phyloP scores from a whole-genome alignment of 2,329 filamentous ascomycete genomes.

The Sarocladiaceae sp. region DNA sequence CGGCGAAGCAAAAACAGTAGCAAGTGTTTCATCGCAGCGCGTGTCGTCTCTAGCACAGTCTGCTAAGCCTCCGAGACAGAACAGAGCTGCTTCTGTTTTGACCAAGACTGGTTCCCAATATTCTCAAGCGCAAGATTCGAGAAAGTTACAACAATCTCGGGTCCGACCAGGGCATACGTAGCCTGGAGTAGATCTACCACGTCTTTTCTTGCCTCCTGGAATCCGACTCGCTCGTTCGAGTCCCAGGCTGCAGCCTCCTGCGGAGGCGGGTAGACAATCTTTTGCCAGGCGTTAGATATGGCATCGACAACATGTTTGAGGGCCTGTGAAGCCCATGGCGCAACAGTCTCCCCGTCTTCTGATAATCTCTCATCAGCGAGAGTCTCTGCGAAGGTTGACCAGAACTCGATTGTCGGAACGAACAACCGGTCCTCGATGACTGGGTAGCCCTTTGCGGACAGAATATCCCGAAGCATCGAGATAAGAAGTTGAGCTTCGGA shows the following conservation, averaged over 20 bases:
- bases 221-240: conserved; percentile 61
- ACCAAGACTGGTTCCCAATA: conserved; percentile 48
- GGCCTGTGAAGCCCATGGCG: conserved; percentile 55
- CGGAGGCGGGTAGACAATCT: conserved; percentile 62
- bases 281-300: conserved; percentile 63
- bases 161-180: conserved; percentile 59
- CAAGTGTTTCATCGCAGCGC: conserved; percentile 55
- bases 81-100: conserved; percentile 57
- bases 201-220: conserved; percentile 71
- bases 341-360: conserved; percentile 40
- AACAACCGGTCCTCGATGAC: conserved; percentile 73
- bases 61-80: conserved; percentile 62
- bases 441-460: conserved; percentile 62
- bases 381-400: conserved; percentile 71
- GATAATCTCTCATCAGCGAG: conserved; percentile 55
- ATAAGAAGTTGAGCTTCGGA: conserved; percentile 51
- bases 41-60: conserved; percentile 59
- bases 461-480: conserved; percentile 57
- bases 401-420: conserved; percentile 72
- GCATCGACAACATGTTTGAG: conserved; percentile 58
- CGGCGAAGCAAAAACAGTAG: conserved; percentile 56
- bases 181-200: conserved; percentile 74
- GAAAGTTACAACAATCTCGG: conserved; percentile 53
- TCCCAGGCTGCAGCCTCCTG: conserved; percentile 63
- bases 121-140: conserved; percentile 49